Evolutionary conservation across 2,329 filamentous ascomycete genomes (phyloP).

Genomic region (Chrysoporthe austroafricana): DNA sequence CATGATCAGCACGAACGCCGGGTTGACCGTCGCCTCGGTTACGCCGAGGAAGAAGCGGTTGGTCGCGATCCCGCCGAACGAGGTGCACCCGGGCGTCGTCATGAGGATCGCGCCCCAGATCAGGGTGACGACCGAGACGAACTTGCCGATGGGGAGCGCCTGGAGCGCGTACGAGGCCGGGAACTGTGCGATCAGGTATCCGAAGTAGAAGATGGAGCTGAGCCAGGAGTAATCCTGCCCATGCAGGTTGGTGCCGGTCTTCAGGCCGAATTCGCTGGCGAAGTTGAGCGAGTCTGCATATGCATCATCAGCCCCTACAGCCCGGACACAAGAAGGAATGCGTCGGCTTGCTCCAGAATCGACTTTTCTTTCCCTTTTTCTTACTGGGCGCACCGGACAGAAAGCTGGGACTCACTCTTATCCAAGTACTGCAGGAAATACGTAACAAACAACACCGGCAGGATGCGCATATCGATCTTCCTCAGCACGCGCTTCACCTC

Average conservation of each 20-base stretch:
- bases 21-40: constrained; percentile 61
- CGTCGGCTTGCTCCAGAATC: background rate
- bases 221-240: constrained; percentile 58
- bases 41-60: constrained; percentile 61
- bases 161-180: constrained; percentile 51
- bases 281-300: constrained; percentile 49
- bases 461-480: constrained; percentile 39
- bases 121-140: constrained; percentile 48
- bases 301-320: background rate
- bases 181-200: constrained; percentile 50
- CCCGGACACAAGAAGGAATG: background rate
- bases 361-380: too few species aligned
- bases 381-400: too few species aligned
- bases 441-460: constrained; percentile 38
- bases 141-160: constrained; percentile 51
- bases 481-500: constrained; percentile 38
- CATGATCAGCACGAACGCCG: constrained; percentile 60
- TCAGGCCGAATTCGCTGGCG: constrained; percentile 52
- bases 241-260: constrained; percentile 50
- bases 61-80: constrained; percentile 58
- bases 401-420: constrained; percentile 34
- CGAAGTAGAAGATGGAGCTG: constrained; percentile 56
- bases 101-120: constrained; percentile 54
- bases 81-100: constrained; percentile 54
- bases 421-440: constrained; percentile 42